phyloP scores from a whole-genome alignment of 176 grass and related monocot species.

The Elaeis guineensis region DNA sequence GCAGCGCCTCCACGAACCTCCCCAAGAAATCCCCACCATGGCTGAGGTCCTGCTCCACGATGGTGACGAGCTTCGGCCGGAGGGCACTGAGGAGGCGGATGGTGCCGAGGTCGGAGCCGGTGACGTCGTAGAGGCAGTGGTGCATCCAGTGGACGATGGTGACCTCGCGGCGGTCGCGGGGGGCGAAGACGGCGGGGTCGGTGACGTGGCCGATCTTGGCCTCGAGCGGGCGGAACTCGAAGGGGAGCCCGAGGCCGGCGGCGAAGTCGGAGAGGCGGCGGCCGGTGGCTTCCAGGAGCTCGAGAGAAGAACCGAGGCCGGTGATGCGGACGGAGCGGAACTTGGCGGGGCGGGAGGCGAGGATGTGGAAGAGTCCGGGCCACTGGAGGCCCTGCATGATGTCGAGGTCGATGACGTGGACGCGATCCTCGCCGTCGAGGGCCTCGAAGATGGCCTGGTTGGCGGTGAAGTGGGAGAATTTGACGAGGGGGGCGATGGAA shows the following conservation, averaged over 20 bases:
- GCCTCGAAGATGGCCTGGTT: constrained; percentile 90
- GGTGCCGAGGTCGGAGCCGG: constrained; percentile 60
- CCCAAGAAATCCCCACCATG: constrained; percentile 66
- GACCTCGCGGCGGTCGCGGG: constrained; percentile 35
- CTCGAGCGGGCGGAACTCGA: constrained; percentile 67
- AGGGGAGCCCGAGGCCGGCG: constrained; percentile 40
- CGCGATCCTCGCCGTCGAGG: constrained; percentile 44
- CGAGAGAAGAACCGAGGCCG: constrained; percentile 64
- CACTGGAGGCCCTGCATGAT: constrained; percentile 97
- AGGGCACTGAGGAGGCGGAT: constrained; percentile 46
- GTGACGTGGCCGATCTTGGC: constrained; percentile 70
- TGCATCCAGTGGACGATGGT: constrained; percentile 96
- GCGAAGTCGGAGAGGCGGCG: constrained; percentile 74
- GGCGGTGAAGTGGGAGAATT: constrained; percentile 95
- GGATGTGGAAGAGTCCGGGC: constrained; percentile 83
- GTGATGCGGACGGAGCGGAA: constrained; percentile 62
- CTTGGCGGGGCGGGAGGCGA: constrained; percentile 52
- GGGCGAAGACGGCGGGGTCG: constrained; percentile 31
- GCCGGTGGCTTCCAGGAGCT: constrained; percentile 68
- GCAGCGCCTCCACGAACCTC: constrained; percentile 82
- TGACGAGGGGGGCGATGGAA: constrained; percentile 72
- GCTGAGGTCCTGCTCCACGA: constrained; percentile 86
- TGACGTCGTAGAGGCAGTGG: constrained; percentile 84
- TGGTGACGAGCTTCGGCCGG: constrained; percentile 68
- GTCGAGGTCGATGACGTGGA: constrained; percentile 81